Evolutionary conservation across 192 early-diverging fungal genomes (phyloP).

Genomic region (Rhizoclosmatium sp.): DNA sequence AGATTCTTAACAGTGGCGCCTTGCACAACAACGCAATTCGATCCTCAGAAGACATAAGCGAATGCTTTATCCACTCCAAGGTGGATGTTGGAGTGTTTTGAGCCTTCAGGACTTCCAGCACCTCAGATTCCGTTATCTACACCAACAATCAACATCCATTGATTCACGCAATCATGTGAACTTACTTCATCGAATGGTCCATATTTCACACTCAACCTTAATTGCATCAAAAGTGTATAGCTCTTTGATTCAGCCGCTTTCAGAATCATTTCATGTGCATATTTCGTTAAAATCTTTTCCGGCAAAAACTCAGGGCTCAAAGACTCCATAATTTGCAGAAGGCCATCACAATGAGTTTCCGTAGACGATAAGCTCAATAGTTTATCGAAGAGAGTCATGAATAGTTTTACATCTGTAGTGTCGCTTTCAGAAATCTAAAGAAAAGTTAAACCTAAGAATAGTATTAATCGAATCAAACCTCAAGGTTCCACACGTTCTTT

Average conservation of each 20-base stretch:
- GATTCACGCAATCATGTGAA: neutral
- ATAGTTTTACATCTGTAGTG: neutral
- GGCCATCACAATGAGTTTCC: slow-evolving; percentile 7
- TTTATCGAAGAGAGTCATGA: slow-evolving; percentile 24
- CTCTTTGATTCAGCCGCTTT: neutral
- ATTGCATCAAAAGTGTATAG: slow-evolving; percentile 4
- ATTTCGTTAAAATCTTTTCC: neutral
- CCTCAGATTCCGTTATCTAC: neutral
- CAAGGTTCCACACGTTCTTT: slow-evolving; percentile 34
- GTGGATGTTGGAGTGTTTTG: neutral
- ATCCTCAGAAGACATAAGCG: neutral
- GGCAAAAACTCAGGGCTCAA: slow-evolving; percentile 13
- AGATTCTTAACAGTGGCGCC: neutral
- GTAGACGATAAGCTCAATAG: slow-evolving; percentile 2
- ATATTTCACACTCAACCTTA: slow-evolving; percentile 1
- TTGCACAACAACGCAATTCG: neutral
- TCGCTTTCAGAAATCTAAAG: slow-evolving; percentile 7
- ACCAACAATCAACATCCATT: neutral
- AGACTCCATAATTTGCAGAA: neutral
- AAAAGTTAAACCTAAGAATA: neutral
- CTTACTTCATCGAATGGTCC: neutral
- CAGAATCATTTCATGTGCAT: neutral
- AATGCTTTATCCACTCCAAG: slow-evolving; percentile 26
- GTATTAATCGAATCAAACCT: slow-evolving; percentile 21
- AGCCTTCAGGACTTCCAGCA: neutral